These are phyloP conservation scores for Colletotrichum sp. DNA, from an alignment of 2,329 filamentous ascomycete genomes.

Conservation along the genomic window DNA sequence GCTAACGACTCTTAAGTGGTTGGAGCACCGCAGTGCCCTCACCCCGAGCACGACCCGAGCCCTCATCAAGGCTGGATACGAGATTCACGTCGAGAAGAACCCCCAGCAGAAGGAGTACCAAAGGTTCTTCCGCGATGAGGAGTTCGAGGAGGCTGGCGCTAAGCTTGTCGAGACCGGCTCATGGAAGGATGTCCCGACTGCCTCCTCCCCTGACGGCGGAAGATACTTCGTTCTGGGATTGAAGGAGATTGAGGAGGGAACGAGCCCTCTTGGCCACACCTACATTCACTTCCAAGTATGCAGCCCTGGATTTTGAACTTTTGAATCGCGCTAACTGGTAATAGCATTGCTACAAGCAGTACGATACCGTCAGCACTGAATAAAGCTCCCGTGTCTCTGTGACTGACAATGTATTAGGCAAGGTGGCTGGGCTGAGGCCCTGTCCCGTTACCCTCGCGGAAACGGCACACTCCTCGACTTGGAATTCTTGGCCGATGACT, in stretches of 20 bases:
- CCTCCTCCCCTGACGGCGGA: slow-evolving; percentile 43
- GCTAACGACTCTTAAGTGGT: slow-evolving; percentile 35
- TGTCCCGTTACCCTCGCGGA: slow-evolving; percentile 80
- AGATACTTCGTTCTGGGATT: slow-evolving; percentile 72
- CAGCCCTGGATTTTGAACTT: background rate
- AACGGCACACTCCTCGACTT: slow-evolving; percentile 82
- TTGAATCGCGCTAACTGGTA: background rate
- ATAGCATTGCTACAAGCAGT: slow-evolving; percentile 69
- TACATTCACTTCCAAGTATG: slow-evolving; percentile 68
- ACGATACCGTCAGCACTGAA: background rate
- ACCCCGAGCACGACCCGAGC: slow-evolving; percentile 54
- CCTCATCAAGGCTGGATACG: slow-evolving; percentile 73
- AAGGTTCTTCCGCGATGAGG: slow-evolving; percentile 60
- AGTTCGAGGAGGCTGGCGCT: slow-evolving; percentile 68
- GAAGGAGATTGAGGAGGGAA: slow-evolving; percentile 79
- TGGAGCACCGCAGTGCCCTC: slow-evolving; percentile 55
- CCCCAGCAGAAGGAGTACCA: slow-evolving; percentile 49
- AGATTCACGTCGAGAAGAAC: slow-evolving; percentile 70
- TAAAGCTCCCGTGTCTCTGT: background rate
- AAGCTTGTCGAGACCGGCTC: slow-evolving; percentile 69
- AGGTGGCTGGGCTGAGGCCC: slow-evolving; percentile 77
- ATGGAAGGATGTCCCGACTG: slow-evolving; percentile 69
- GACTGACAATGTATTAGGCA: slow-evolving; percentile 45
- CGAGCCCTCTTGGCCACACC: slow-evolving; percentile 74
- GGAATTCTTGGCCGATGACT: slow-evolving; percentile 80